A percentile compares a stretch with the other conserved stretches of the same genome.
These are phyloP conservation scores for Parathielavia appendiculata DNA, from an alignment of 495 filamentous ascomycete species.

Conservation along the genomic window DNA sequence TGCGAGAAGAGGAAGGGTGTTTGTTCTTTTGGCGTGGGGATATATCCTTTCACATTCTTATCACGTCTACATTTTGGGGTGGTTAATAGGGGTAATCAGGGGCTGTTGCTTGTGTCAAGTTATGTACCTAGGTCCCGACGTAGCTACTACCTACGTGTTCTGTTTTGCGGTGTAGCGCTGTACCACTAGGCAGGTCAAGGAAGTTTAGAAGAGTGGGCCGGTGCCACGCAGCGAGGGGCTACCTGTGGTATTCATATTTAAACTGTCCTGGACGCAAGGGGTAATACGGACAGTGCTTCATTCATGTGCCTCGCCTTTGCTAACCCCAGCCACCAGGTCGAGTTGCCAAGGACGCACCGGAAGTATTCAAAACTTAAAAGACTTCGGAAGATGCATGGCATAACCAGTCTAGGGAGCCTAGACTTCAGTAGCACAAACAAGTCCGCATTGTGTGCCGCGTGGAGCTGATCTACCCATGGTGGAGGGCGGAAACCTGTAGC, in stretches of 20 bases:
- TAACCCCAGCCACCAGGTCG: no score
- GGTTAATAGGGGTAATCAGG: neutral
- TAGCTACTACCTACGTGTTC: no score
- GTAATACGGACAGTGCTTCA: no score
- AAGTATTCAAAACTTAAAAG: no score
- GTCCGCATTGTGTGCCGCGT: neutral
- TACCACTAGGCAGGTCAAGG: no score
- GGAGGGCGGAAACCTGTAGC: slow-evolving; percentile 9
- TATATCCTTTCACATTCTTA: slow-evolving; percentile 4
- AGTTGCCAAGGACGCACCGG: neutral
- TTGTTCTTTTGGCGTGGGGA: neutral
- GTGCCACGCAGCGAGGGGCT: neutral
- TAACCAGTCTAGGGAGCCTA: neutral
- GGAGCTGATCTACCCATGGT: slow-evolving; percentile 1
- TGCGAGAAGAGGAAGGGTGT: neutral
- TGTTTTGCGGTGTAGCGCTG: no score
- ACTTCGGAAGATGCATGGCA: no score
- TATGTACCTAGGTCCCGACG: neutral
- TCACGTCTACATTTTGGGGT: neutral
- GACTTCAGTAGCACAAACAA: neutral
- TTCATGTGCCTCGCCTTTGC: no score
- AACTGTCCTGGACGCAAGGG: no score
- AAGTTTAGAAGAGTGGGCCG: neutral
- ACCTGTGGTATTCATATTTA: no score
- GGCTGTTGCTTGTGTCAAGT: neutral